These are phyloP conservation scores for Schizophyllum commune DNA, from an alignment of 1,284 basidiomycete species.

Conservation along the genomic window DNA sequence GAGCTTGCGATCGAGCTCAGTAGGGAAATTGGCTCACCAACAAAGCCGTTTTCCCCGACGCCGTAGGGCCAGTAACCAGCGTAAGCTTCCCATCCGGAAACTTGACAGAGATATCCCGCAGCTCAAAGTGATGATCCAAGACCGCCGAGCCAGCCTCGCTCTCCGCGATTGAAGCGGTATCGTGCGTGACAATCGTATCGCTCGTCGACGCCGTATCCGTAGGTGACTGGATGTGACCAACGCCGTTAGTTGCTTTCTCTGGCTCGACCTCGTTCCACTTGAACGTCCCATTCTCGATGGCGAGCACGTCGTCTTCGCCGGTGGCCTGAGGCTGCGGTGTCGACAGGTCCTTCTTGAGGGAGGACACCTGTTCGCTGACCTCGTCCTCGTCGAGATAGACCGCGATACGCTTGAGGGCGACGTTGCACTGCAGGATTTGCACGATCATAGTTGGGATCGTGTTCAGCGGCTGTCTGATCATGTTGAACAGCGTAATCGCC, in stretches of 20 bases:
- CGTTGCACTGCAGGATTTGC: conserved; percentile 44
- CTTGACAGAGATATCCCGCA: conserved; percentile 10
- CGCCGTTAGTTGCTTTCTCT: conserved; percentile 10
- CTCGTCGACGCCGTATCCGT: conserved; percentile 4
- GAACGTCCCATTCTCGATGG: conserved; percentile 48
- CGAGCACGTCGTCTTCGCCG: conserved; percentile 33
- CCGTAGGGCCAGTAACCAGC: conserved; percentile 35
- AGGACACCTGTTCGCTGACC: conserved; percentile 48
- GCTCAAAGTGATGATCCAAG: conserved; percentile 34
- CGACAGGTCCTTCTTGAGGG: conserved; percentile 31
- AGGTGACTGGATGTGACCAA: conserved; percentile 16
- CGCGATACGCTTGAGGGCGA: conserved; percentile 63
- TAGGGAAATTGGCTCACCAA: conserved; percentile 32
- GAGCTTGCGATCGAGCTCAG: conserved; percentile 4
- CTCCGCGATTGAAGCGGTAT: background rate
- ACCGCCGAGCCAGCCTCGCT: conserved; percentile 11
- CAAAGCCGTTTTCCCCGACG: conserved; percentile 68
- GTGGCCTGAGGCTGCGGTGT: conserved; percentile 9
- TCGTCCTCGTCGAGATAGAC: conserved; percentile 67
- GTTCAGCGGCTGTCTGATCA: conserved; percentile 33
- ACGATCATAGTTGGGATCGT: conserved; percentile 49
- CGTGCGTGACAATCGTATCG: background rate
- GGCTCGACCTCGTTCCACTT: conserved; percentile 47
- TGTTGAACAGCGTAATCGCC: conserved; percentile 49
- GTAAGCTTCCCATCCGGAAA: conserved; percentile 13